phyloP scores from a whole-genome alignment of 345 rosid species.

The Adansonia digitata region DNA sequence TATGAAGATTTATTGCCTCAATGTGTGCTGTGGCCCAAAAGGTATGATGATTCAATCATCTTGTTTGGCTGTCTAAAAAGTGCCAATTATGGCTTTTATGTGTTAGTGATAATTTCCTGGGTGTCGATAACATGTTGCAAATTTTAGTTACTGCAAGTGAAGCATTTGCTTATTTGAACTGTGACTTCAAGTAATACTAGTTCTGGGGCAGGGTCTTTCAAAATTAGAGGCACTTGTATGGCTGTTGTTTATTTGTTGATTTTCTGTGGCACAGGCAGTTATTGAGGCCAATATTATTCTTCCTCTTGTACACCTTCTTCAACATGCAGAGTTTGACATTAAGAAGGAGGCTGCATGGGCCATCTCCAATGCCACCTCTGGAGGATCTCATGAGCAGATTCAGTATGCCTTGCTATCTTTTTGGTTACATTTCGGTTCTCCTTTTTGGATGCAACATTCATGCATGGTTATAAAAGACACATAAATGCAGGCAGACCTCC shows the following conservation, averaged over 20 bases:
- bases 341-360: constrained; percentile 95
- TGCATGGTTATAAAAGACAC: neutral
- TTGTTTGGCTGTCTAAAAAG: neutral
- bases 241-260: neutral
- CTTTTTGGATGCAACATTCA: neutral
- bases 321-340: constrained; percentile 74
- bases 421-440: neutral
- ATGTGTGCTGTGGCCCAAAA: neutral
- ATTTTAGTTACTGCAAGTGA: neutral
- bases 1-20: neutral
- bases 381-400: constrained; percentile 82
- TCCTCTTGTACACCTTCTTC: constrained; percentile 77
- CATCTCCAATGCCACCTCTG: constrained; percentile 84
- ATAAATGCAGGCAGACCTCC: neutral
- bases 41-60: neutral
- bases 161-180: neutral
- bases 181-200: neutral
- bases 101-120: neutral
- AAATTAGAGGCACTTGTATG: neutral
- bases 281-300: constrained; percentile 58
- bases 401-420: constrained; percentile 37
- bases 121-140: neutral
- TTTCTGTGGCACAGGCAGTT: constrained; percentile 48
- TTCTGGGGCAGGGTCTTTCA: neutral
- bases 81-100: neutral